These are phyloP conservation scores for Gnomoniopsis sp. DNA, from an alignment of 2,329 filamentous ascomycete species.

Conservation along the genomic window DNA sequence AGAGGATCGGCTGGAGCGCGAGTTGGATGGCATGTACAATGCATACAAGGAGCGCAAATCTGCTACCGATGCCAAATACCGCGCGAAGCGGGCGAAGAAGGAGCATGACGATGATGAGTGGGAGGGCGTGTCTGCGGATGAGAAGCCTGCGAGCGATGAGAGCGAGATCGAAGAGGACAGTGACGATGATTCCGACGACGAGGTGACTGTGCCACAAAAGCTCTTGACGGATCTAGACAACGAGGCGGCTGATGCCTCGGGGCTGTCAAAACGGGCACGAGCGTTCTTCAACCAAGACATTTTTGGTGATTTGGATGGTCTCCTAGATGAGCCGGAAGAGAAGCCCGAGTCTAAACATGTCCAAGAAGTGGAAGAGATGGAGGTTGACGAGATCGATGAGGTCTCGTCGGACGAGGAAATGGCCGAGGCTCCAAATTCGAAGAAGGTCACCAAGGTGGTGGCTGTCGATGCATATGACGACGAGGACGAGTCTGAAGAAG, in stretches of 20 bases:
- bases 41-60: conserved; percentile 78
- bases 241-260: conserved; percentile 45
- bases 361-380: conserved; percentile 36
- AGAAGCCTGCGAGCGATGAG: conserved; percentile 54
- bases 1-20: conserved; percentile 75
- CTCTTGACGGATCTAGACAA: conserved; percentile 63
- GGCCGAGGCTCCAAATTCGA: conserved; percentile 28
- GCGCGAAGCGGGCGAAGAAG: conserved; percentile 83
- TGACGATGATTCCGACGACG: conserved; percentile 60
- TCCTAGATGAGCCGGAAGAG: conserved; percentile 51
- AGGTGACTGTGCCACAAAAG: conserved; percentile 24
- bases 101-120: conserved; percentile 84
- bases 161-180: conserved; percentile 58
- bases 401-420: conserved; percentile 32
- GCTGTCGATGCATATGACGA: conserved; percentile 30
- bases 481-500: conserved; percentile 26
- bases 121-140: conserved; percentile 77
- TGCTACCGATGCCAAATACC: conserved; percentile 78
- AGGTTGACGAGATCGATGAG: conserved; percentile 30
- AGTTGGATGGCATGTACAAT: conserved; percentile 86
- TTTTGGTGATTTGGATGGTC: conserved; percentile 76
- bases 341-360: conserved; percentile 29
- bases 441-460: conserved; percentile 36
- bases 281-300: conserved; percentile 95
- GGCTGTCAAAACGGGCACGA: conserved; percentile 79